Evolutionary conservation across 306 rosid species (phyloP), one percentile per base, ranked within the genome.

Genomic region (Sophora flavescens): DNA sequence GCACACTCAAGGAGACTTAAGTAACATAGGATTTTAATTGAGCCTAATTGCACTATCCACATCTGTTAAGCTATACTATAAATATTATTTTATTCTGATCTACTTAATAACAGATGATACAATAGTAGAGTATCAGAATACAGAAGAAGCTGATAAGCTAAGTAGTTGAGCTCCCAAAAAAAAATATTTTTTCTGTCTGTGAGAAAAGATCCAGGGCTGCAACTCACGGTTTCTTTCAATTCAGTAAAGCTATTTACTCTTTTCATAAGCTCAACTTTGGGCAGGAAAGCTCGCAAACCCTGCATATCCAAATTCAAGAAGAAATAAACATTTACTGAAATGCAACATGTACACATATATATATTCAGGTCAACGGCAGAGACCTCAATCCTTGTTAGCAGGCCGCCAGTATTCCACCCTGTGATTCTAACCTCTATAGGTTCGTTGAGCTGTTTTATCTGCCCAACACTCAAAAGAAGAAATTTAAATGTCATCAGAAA

Each of bases 381-480:
- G 70, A 88, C 97, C 96, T 89, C 97, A 61, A 93, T 87, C 88
- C 97, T 88, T 18, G 96, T 87, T 6, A 93, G 90, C 75, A 93
- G 91, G 41, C 97, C 97, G 16, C 96, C 93, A 0, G 93, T 84
- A 71, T 93, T 93, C 97, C 97, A 93, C 81, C 90, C 92, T 52
- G 90, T 87, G 80, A 93, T 89, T 83, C 68, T 89, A 78, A 93
- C 90, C 82, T 84, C 79, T 48, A 89, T 78, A 32, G 96, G 96
- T 76, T 93, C 97, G 67, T 82, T 78, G 8, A 86, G 88, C 69
- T 81, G 89, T 64, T 90, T 86, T 77, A 92, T 82, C 97, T 92
- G 96, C 60, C 39, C 41, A 82, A 15, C 15, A 77, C 48, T 68
- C 61, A 62, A 67, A 76, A 18, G 63, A 58, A 59, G 44, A 81